A percentile compares a stretch with the other conserved stretches of the same genome.
Conservation (phyloP, 495 filamentous ascomycete genomes). For the Apodospora peruviana region DNA sequence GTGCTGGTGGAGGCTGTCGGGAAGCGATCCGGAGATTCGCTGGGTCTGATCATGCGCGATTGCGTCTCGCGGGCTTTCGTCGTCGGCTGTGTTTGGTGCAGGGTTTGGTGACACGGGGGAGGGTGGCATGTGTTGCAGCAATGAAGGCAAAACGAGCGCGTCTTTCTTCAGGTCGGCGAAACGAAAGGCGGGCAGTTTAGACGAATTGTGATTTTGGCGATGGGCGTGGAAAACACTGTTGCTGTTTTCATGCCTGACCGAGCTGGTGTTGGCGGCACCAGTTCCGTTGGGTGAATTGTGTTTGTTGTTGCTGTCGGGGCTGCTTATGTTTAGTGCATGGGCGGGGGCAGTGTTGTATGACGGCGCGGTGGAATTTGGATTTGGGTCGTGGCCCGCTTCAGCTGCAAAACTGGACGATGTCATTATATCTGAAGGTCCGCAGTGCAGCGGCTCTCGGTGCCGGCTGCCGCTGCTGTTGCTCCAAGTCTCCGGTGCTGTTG, state of each 20-base stretch:
- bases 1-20: slow-evolving; percentile 20
- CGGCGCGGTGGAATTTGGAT: slow-evolving; percentile 4
- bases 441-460: neutral
- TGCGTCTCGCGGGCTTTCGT: slow-evolving; percentile 14
- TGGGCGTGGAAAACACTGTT: slow-evolving; percentile 34
- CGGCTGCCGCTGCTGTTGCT: neutral
- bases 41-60: slow-evolving; percentile 20
- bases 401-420: slow-evolving; percentile 15
- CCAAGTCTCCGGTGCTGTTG: neutral
- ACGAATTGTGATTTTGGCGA: slow-evolving; percentile 44
- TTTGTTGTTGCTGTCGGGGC: slow-evolving; percentile 11
- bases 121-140: slow-evolving; percentile 34
- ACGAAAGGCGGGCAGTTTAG: slow-evolving; percentile 44
- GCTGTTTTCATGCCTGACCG: slow-evolving; percentile 13
- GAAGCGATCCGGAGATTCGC: slow-evolving; percentile 21
- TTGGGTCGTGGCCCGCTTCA: slow-evolving; percentile 13
- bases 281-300: no score
- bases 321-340: slow-evolving; percentile 16
- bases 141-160: slow-evolving; percentile 27
- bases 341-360: slow-evolving; percentile 11
- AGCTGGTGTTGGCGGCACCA: slow-evolving; percentile 1
- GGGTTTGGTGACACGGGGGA: slow-evolving; percentile 33
- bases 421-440: slow-evolving; percentile 1
- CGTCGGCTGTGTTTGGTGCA: slow-evolving; percentile 10
- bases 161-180: slow-evolving; percentile 44